These are phyloP conservation scores for Eragrostis tef DNA, from an alignment of 202 grass and related monocot species.

Conservation along the genomic window DNA sequence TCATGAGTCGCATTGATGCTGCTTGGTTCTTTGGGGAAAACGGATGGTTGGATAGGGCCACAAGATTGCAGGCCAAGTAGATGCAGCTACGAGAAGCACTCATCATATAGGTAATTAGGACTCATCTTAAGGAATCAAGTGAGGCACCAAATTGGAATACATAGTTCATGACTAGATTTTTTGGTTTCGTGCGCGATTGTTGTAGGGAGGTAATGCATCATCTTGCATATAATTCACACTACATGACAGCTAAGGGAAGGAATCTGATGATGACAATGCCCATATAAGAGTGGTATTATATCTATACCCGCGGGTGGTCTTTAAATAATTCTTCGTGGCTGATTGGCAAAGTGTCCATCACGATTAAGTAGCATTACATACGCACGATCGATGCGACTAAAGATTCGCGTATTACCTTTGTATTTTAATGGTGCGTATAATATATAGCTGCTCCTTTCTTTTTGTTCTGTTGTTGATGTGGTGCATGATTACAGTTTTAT, in stretches of 20 bases:
- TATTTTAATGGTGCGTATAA: not conserved
- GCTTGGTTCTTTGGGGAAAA: constrained; percentile 39
- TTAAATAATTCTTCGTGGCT: constrained; percentile 47
- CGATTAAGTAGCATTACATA: constrained; percentile 45
- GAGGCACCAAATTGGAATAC: not conserved
- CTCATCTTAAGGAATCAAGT: constrained; percentile 36
- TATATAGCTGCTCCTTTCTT: constrained; percentile 28
- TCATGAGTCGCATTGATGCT: constrained; percentile 48
- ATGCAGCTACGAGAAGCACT: not conserved
- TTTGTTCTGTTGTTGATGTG: constrained; percentile 49
- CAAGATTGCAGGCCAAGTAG: constrained; percentile 31
- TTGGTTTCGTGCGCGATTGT: constrained; percentile 38
- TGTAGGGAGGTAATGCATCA: constrained; percentile 46
- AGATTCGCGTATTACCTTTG: constrained; percentile 30
- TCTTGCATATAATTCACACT: constrained; percentile 47
- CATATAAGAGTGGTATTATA: not conserved
- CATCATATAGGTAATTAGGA: not conserved
- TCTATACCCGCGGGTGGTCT: constrained; percentile 45
- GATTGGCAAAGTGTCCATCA: constrained; percentile 44
- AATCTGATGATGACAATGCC: constrained; percentile 43
- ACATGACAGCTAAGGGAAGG: constrained; percentile 35
- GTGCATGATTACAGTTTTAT: constrained; percentile 49
- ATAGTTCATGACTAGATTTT: constrained; percentile 1
- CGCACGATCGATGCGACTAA: constrained; percentile 32
- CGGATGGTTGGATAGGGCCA: constrained; percentile 34